phyloP scores from a whole-genome alignment of 202 grass and related monocot genomes.

The Schoenoplectus triqueter region DNA sequence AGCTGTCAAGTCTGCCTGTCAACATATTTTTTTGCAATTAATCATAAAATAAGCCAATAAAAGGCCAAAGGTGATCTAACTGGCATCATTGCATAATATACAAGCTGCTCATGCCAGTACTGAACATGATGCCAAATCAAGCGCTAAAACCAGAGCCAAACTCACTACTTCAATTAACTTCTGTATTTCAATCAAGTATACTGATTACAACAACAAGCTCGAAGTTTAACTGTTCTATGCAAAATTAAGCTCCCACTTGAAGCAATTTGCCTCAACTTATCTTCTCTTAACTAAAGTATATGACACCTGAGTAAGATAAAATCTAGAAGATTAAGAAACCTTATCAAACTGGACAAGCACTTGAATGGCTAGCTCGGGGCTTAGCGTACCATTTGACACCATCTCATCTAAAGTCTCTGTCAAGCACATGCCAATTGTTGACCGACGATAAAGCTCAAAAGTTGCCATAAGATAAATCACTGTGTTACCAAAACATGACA shows the following conservation, averaged over 20 bases:
- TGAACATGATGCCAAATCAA: background rate
- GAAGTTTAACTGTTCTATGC: constrained; percentile 5
- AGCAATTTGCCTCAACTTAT: constrained; percentile 28
- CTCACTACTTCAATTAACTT: background rate
- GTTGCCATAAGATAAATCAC: constrained; percentile 57
- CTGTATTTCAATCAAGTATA: background rate
- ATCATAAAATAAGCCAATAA: background rate
- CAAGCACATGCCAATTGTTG: constrained; percentile 73
- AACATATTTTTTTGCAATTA: background rate
- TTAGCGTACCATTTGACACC: constrained; percentile 57
- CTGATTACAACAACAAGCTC: background rate
- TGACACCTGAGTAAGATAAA: constrained; percentile 8
- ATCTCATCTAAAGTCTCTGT: constrained; percentile 76
- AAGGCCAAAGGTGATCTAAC: background rate
- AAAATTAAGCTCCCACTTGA: background rate
- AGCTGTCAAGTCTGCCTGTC: background rate
- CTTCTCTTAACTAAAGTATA: constrained; percentile 21
- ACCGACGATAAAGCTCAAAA: constrained; percentile 77
- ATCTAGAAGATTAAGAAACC: constrained; percentile 43
- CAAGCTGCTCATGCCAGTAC: background rate
- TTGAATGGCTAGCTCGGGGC: constrained; percentile 82
- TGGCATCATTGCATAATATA: background rate
- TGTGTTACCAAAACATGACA: constrained; percentile 26
- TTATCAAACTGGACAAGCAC: constrained; percentile 97
- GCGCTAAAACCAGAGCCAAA: background rate